These are phyloP conservation scores for Candida ovalis DNA, from an alignment of 805 yeast genomes.

Conservation along the genomic window DNA sequence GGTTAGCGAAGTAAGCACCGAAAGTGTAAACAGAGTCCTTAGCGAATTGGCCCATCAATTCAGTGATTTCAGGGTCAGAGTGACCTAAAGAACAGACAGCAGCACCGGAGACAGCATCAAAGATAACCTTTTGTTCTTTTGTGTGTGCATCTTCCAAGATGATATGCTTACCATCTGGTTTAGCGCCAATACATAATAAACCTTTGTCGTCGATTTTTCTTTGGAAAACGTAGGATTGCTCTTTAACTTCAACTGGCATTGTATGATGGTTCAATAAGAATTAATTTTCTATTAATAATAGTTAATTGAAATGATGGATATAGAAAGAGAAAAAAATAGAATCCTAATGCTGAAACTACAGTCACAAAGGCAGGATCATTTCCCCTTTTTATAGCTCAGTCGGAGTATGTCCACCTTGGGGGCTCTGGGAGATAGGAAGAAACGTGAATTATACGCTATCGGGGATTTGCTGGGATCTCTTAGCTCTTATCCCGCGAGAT, in stretches of 20 bases:
- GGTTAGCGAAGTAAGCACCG: slow-evolving; percentile 31
- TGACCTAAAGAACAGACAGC: slow-evolving; percentile 46
- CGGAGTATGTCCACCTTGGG: no score
- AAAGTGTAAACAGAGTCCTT: slow-evolving; percentile 36
- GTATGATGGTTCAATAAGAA: no score
- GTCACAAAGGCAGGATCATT: no score
- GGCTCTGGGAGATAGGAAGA: no score
- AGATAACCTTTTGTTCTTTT: slow-evolving; percentile 30
- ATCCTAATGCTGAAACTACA: no score
- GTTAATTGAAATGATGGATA: no score
- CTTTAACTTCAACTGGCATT: slow-evolving; percentile 25
- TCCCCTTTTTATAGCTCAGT: no score
- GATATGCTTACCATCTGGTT: slow-evolving; percentile 41
- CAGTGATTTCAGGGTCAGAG: slow-evolving; percentile 36
- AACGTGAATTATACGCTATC: no score
- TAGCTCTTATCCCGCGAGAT: no score
- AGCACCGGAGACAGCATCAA: slow-evolving; percentile 47
- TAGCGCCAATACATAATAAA: slow-evolving; percentile 39
- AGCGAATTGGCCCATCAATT: slow-evolving; percentile 36
- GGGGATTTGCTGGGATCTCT: no score
- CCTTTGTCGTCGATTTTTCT: slow-evolving; percentile 35
- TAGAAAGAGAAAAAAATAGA: no score
- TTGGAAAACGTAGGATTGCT: slow-evolving; percentile 40
- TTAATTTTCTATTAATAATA: no score
- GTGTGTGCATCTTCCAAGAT: slow-evolving; percentile 39